Base-by-base conservation (phyloP, 208 protist species). In the Trypanosoma congolense region DNA sequence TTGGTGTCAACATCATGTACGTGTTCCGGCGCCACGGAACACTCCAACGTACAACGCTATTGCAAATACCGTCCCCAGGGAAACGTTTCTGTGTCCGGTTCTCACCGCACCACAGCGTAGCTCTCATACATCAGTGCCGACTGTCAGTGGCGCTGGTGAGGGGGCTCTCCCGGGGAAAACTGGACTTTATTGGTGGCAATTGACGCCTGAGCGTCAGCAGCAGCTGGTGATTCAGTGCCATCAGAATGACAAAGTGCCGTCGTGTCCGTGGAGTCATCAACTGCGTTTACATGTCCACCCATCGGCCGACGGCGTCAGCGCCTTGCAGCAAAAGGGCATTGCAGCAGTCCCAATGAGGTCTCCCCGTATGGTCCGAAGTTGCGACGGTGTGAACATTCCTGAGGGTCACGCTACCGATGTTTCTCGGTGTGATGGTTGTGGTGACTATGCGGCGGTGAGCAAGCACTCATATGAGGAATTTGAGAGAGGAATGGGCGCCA, bases 41-140 rank as follows among this genome's bases (percentile, higher is more conserved):
- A 86, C 82, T 9, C 45, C 66, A 3, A 90, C 82, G 22, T 90
- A 90, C 44, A 70, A 80, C 28, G 82, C 77, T 3, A 90, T 90
- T 60, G 75, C 79, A 56, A 79, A 51, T 42, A 65, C 73, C 1
- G 69, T 48, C 1, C 65, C 63, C 21, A 36, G 18, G 25, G 29
- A 19, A 30, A 35, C 44, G 19, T 40, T 14, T 22, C 14, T n/a
- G 52, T 52, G 38, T 9, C 50, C 68, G n/a, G 55, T 65, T 41
- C 2, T 46, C 19, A 29, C 60, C 0, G 22, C 36, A 16, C 1
- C 42, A 4, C 38, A 19, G 0, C 35, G 44, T 19, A 45, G 41
- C n/a, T n/a, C n/a, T n/a, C n/a, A n/a, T n/a, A n/a, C n/a, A n/a
- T n/a, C n/a, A n/a, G n/a, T n/a, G n/a, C n/a, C n/a, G n/a, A n/a